These are phyloP conservation scores for Allantophomopsis cytisporea DNA, from an alignment of 2,329 filamentous ascomycete genomes.

Conservation along the genomic window DNA sequence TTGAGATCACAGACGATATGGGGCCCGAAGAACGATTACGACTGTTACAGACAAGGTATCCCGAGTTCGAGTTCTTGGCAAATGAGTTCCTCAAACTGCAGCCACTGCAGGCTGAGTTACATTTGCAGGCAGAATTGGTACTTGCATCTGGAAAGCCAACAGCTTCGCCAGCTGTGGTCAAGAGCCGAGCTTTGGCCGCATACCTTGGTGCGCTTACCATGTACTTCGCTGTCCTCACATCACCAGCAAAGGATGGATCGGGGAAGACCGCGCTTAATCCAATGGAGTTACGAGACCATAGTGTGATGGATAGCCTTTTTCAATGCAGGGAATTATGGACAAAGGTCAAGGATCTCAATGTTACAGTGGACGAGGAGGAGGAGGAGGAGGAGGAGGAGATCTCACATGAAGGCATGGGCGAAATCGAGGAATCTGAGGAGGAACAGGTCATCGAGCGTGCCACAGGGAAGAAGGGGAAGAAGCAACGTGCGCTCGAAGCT, in stretches of 20 bases:
- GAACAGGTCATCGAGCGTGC: not conserved
- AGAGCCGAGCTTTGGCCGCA: slow-evolving; percentile 68
- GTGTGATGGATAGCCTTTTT: slow-evolving; percentile 76
- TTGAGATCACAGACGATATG: slow-evolving; percentile 74
- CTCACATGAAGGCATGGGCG: slow-evolving; percentile 5
- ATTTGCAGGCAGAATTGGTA: slow-evolving; percentile 37
- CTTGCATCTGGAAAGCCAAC: not conserved
- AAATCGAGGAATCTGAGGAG: slow-evolving; percentile 8
- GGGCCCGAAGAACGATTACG: slow-evolving; percentile 57
- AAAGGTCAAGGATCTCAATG: slow-evolving; percentile 51
- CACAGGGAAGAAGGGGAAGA: slow-evolving; percentile 22
- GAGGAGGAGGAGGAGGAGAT: slow-evolving; percentile 21
- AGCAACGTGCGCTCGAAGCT: slow-evolving; percentile 22
- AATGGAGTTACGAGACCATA: slow-evolving; percentile 73
- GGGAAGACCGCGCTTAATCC: slow-evolving; percentile 52
- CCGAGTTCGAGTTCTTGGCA: slow-evolving; percentile 79
- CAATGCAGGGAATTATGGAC: slow-evolving; percentile 73
- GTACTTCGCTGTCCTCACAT: slow-evolving; percentile 91
- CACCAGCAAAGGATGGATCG: slow-evolving; percentile 47
- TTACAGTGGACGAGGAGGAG: slow-evolving; percentile 19
- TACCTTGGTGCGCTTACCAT: slow-evolving; percentile 80
- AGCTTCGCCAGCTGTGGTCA: slow-evolving; percentile 41
- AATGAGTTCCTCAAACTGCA: slow-evolving; percentile 44
- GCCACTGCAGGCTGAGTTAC: slow-evolving; percentile 43
- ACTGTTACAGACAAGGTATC: slow-evolving; percentile 70